Evolutionary conservation across 208 protist genomes (phyloP), one percentile per base, ranked within the genome.

Genomic region (Endotrypanum monterogeii): DNA sequence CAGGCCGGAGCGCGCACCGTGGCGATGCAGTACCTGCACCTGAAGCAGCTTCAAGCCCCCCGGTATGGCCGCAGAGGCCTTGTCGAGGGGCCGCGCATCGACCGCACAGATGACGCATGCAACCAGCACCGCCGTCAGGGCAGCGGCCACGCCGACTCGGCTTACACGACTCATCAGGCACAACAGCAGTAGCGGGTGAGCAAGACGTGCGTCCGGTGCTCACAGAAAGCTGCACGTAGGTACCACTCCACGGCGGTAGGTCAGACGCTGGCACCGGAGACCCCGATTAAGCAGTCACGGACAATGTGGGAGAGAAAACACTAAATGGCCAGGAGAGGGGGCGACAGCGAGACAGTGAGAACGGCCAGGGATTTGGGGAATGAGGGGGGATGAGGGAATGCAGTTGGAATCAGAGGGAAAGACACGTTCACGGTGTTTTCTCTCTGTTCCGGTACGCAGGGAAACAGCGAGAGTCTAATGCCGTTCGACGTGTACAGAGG

Each of bases 1-100:
- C 11, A 73, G 62, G 48, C 78, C 50, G 11, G 72, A 20, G 20
- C 87, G 87, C 2, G 84, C 82, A 60, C 87, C 87, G 63, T 92
- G 87, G 52, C 87, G 87, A 76, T 92, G 87, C 50, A 89, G 50
- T 35, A 89, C 57, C 62, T 90, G 81, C 41, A 86, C 61, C 66
- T 79, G 63, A 63, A 74, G 52, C 52, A 83, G 65, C 60, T 79
- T 69, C 16, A 77, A 39, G 61, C 67, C 66, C 6, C 46, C 66
- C 2, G 35, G 25, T 12, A n/a, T n/a, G n/a, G 25, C 55, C 16
- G 1, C 32, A 7, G 39, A 25, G 1, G 67, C 69, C 0, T 20
- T 35, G 56, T 35, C 44, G 25, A 11, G 50, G 48, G 62, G 51
- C 55, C 58, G 69, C 28, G 28, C 72, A 25, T 71, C 54, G 12